A percentile compares a stretch with the other conserved stretches of the same genome.
Conservation (phyloP, 805 yeast genomes). For the Ogataea trehaloabstinens region DNA sequence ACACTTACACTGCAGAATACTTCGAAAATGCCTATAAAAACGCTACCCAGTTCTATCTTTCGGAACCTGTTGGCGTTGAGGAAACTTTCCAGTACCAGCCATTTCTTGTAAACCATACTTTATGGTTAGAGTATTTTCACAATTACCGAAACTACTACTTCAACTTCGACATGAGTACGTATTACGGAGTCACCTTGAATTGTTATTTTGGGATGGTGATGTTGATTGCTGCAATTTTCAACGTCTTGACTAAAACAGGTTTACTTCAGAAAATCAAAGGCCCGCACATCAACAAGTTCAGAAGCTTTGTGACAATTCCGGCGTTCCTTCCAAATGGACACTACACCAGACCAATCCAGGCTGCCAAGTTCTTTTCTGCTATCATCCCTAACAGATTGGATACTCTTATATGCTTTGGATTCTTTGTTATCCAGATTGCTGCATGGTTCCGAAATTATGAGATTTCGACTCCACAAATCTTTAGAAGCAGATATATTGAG, state of each 20-base stretch:
- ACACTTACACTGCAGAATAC: conserved; percentile 7
- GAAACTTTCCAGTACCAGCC: conserved; percentile 16
- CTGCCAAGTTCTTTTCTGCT: conserved; percentile 15
- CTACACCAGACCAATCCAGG: conserved; percentile 14
- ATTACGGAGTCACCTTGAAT: conserved; percentile 35
- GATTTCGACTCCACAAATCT: conserved; percentile 19
- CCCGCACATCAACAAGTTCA: conserved; percentile 31
- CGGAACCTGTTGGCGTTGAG: conserved; percentile 6
- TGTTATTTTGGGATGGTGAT: conserved; percentile 40
- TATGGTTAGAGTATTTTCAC: not conserved
- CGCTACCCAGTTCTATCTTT: conserved; percentile 24
- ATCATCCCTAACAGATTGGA: conserved; percentile 35
- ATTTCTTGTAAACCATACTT: conserved; percentile 12
- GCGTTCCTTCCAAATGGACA: conserved; percentile 31
- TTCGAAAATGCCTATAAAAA: conserved; percentile 20
- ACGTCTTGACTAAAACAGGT: conserved; percentile 29
- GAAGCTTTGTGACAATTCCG: conserved; percentile 38
- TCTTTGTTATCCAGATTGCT: conserved; percentile 24
- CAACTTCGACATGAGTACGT: conserved; percentile 28
- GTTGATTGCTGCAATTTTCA: conserved; percentile 33
- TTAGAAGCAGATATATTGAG: conserved; percentile 32
- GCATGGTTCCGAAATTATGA: conserved; percentile 19
- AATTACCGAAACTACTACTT: conserved; percentile 17
- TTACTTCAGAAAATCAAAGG: conserved; percentile 31
- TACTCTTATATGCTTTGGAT: conserved; percentile 26